Conservation (phyloP, 495 filamentous ascomycete species). For the Hypoxylon fuscum region DNA sequence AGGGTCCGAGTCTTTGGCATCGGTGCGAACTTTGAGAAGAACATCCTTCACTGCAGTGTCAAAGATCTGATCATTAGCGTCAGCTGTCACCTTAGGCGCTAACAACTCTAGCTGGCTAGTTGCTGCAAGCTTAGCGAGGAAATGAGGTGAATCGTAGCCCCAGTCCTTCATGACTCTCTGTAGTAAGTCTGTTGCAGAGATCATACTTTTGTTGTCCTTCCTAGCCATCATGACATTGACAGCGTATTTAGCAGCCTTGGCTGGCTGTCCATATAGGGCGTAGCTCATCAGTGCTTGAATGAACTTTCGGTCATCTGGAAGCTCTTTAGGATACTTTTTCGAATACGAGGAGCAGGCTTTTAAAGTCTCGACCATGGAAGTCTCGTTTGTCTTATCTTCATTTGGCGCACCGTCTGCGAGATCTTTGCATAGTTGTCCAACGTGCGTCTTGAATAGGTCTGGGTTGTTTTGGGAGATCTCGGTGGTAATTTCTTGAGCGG, state of each 20-base stretch:
- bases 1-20: slow-evolving; percentile 58
- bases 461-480: slow-evolving; percentile 91
- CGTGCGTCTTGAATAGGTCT: slow-evolving; percentile 87
- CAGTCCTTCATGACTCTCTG: slow-evolving; percentile 78
- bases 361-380: slow-evolving; percentile 81
- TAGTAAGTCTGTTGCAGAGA: slow-evolving; percentile 81
- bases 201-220: slow-evolving; percentile 81
- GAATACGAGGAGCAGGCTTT: slow-evolving; percentile 94
- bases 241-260: slow-evolving; percentile 89
- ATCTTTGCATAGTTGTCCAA: slow-evolving; percentile 88
- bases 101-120: slow-evolving; percentile 85
- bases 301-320: slow-evolving; percentile 87
- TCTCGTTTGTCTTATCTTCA: slow-evolving; percentile 67
- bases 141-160: slow-evolving; percentile 76
- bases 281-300: slow-evolving; percentile 80
- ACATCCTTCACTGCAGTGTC: slow-evolving; percentile 80
- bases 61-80: slow-evolving; percentile 77
- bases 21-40: slow-evolving; percentile 72
- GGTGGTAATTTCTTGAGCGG: slow-evolving; percentile 90
- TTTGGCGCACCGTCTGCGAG: slow-evolving; percentile 83
- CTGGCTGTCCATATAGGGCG: slow-evolving; percentile 80
- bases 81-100: slow-evolving; percentile 75
- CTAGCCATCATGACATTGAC: slow-evolving; percentile 87
- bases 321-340: slow-evolving; percentile 80
- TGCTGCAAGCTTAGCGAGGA: slow-evolving; percentile 84